Evolutionary conservation across 2,329 filamentous ascomycete species (phyloP).

Genomic region (Aureobasidium pullulans): DNA sequence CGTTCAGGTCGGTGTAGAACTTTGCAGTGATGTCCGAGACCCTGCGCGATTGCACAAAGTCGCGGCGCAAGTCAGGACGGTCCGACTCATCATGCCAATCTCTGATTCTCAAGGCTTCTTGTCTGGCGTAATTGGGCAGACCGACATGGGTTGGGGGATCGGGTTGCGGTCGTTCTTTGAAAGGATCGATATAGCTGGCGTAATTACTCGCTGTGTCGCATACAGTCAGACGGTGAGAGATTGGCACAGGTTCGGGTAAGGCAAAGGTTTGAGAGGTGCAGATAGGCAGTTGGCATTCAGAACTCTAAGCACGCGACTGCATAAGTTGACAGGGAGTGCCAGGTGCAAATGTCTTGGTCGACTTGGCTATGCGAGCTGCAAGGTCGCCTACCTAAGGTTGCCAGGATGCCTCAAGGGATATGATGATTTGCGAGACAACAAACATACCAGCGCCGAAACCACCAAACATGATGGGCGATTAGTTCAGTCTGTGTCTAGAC

Average conservation of each 20-base stretch:
- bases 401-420: not conserved
- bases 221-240: not conserved
- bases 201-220: constrained; percentile 2
- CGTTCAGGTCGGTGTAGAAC: constrained; percentile 28
- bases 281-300: constrained; percentile 1
- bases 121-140: constrained; percentile 9
- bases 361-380: not conserved
- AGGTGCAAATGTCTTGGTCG: not conserved
- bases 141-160: constrained; percentile 8
- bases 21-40: constrained; percentile 10
- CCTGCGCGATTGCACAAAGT: not conserved
- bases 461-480: constrained; percentile 6
- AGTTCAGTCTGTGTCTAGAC: not conserved
- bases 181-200: constrained; percentile 13
- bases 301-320: not conserved
- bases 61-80: constrained; percentile 3
- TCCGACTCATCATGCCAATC: constrained; percentile 6
- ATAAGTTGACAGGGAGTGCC: not conserved
- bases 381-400: not conserved
- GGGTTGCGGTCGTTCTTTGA: constrained; percentile 10
- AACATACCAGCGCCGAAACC: constrained; percentile 12
- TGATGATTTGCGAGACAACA: not conserved
- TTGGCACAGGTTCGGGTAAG: not conserved
- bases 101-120: not conserved
- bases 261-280: not conserved